Base-by-base conservation (phyloP, 257 asterid species). In the Forsythia viridissima region DNA sequence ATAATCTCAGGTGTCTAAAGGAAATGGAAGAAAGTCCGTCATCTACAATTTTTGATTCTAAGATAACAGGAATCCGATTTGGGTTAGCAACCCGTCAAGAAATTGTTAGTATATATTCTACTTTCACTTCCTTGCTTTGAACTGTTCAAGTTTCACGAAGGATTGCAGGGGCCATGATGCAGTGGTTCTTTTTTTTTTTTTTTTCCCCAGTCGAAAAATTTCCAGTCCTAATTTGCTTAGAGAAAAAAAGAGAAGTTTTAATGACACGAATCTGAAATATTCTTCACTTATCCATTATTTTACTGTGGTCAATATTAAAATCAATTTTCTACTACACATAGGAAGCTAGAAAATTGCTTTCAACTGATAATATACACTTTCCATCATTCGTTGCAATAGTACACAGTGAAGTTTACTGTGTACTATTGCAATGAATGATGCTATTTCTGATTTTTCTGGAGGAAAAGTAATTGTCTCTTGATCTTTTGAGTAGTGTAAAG, bases 81-180 rank as follows among this genome's bases (percentile, higher is more conserved):
- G 86, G 91, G 78, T 89, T 95, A 84, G 96, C 98, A 74, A 92
- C 92, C 74, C 88, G 86, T 65, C 93, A 90, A 76, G 97, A 95
- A 87, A 93, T 95, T 84, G 99, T 95, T 86, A 89, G 92, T 77
- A 66, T 55, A 71, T 73, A 71, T 18, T 66, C 52, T 75, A 16
- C 71, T 66, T 7, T 77, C 66, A 79, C 77, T 71, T 51, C 72
- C 74, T 72, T 61, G 78, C 66, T 52, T 79, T 70, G 44, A 16
- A 42, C 42, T 36, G 38, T 78, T 46, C 39, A 8, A 59, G 65
- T 34, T 70, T 65, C 72, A 42, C n/a, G 9, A 44, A 66, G 69
- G 59, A 21, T 57, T 3, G 12, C 67, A 6, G 76, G 48, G 51
- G 68, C 65, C 12, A n/a, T 70, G 51, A 41, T 79, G 44, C 24